These are phyloP conservation scores for Paramecium sonneborni DNA, from an alignment of 73 alveolate genomes.

Conservation along the genomic window DNA sequence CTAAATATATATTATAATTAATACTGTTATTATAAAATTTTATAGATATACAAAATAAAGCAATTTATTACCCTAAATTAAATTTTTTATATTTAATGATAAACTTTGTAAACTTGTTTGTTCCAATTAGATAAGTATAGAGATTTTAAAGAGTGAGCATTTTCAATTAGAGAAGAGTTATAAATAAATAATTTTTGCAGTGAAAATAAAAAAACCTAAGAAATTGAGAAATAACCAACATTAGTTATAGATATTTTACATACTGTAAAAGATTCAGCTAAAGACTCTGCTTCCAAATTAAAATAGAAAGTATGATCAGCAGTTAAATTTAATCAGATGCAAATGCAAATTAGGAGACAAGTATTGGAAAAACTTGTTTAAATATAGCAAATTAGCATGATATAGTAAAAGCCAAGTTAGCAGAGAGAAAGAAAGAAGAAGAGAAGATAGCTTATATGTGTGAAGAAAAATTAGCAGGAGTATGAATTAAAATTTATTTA, in stretches of 20 bases:
- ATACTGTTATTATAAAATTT: neutral
- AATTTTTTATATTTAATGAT: conserved; percentile 26
- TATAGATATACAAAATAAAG: neutral
- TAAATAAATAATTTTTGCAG: neutral
- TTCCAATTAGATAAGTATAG: neutral
- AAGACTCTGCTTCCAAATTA: neutral
- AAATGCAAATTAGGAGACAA: neutral
- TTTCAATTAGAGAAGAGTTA: neutral
- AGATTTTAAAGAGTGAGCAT: neutral
- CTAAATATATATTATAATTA: too few relatives aligned
- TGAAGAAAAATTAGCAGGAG: conserved; percentile 45
- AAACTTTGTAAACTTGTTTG: neutral
- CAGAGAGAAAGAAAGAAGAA: conserved; percentile 50
- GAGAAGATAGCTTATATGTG: neutral
- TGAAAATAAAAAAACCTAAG: conserved; percentile 48
- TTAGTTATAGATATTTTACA: neutral
- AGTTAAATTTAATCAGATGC: conserved; percentile 14
- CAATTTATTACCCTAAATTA: conserved; percentile 12
- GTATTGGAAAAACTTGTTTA: conserved; percentile 10
- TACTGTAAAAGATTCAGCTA: conserved; percentile 13
- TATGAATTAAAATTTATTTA: neutral
- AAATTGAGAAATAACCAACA: conserved; percentile 6
- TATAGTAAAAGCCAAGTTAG: neutral
- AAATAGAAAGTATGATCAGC: neutral
- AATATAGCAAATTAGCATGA: conserved; percentile 55